Base-by-base conservation (phyloP, 441 rosid species). In the Arabidopsis hybrid region DNA sequence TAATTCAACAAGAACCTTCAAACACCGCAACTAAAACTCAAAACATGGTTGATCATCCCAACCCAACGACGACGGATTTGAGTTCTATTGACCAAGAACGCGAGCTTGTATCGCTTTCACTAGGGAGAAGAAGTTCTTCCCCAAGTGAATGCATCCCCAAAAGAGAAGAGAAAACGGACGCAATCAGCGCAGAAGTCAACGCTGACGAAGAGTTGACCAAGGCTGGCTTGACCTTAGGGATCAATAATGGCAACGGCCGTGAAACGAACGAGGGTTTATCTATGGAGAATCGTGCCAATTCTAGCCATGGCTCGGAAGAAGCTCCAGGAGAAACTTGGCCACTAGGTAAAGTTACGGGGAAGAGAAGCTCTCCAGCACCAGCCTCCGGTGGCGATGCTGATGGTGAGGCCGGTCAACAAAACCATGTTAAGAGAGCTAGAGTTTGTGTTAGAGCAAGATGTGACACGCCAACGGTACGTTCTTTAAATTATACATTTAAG, bases 381-480 rank as follows among this genome's bases (percentile, higher is more conserved):
- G 43, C 72, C 63, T 32, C 77, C 1, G 69, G 69, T 36, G 69
- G 69, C 1, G 75, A 72, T 65, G 74, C 66, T 29, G 90, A 88
- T 34, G 89, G 86, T 63, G 96, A 91, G 56, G 80, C 63, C 62
- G 72, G 83, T 45, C 88, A 82, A 38, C 95, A 91, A 71, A 83
- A 40, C 69, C 83, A 60, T n/a, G 84, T 75, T 8, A 94, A 94
- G 71, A 87, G 86, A 82, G 95, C 92, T 76, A 86, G 95, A 86
- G 95, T 89, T 87, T 91, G 87, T 63, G 95, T 90, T 18, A 84
- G 95, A 85, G 89, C 91, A 52, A 84, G 96, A 91, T 93, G 98
- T 39, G 94, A 91, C 69, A 78, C 96, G 26, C 93, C 97, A 71
- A 93, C 97, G 82, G 98, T 91, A 42, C 78, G 83, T 83, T 32